Conservation (phyloP, 257 asterid genomes). For the Linderniella brevidens region DNA sequence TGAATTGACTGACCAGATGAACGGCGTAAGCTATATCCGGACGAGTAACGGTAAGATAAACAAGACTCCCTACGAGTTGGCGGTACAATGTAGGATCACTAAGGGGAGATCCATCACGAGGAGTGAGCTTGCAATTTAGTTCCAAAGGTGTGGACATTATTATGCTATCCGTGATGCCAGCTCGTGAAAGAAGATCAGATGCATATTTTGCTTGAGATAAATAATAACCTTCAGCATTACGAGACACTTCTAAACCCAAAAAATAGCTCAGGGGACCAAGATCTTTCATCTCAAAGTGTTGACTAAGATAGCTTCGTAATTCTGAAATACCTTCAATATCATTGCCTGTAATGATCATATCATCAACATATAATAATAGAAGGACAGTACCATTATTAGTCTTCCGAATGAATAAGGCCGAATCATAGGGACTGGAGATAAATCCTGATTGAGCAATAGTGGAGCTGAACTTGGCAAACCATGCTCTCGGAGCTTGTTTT, state of each 20-base stretch:
- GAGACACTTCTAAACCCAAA: conserved; percentile 1
- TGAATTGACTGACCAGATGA: conserved; percentile 1
- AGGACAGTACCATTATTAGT: not conserved
- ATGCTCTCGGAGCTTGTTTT: conserved; percentile 1
- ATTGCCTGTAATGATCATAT: not conserved
- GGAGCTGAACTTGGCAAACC: conserved; percentile 1
- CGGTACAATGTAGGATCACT: not conserved
- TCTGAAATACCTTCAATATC: not conserved
- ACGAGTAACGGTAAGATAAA: not conserved
- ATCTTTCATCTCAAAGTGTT: conserved; percentile 1
- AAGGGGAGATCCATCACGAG: not conserved
- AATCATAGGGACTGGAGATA: conserved; percentile 1
- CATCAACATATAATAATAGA: conserved; percentile 1
- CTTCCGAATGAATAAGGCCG: not conserved
- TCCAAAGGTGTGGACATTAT: not conserved
- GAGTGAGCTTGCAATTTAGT: not conserved
- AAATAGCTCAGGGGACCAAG: conserved; percentile 1
- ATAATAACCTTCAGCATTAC: not conserved
- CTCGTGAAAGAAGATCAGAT: not conserved
- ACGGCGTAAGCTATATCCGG: not conserved
- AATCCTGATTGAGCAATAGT: conserved; percentile 1
- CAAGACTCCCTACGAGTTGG: conserved; percentile 1
- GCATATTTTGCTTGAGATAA: not conserved
- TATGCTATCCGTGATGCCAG: not conserved
- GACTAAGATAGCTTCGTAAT: conserved; percentile 1